A percentile compares a stretch with the other conserved stretches of the same genome.
These are phyloP conservation scores for Fusarium odoratissimum DNA, from an alignment of 2,329 filamentous ascomycete species.

Conservation along the genomic window DNA sequence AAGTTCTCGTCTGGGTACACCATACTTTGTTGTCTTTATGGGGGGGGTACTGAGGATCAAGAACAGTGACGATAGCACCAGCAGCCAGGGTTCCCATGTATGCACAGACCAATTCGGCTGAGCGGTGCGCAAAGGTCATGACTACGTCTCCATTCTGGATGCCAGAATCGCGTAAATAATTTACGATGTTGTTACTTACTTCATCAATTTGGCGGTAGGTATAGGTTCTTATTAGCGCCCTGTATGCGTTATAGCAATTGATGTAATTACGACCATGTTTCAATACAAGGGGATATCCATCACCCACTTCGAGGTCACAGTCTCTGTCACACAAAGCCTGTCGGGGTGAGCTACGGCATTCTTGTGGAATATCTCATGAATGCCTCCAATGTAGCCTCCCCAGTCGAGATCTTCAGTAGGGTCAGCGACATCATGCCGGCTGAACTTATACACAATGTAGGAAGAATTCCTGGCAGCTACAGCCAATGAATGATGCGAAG, in stretches of 20 bases:
- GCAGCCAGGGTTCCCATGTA: conserved; percentile 1
- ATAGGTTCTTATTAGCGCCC: neutral
- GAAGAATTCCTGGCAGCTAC: neutral
- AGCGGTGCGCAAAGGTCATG: neutral
- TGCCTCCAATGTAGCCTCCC: neutral
- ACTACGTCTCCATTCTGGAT: conserved; percentile 2
- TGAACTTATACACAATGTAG: neutral
- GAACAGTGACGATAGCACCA: neutral
- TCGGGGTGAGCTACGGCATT: neutral
- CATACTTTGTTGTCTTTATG: neutral
- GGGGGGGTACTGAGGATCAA: conserved; percentile 4
- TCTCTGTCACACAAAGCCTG: neutral
- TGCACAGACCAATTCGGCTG: neutral
- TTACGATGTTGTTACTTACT: neutral
- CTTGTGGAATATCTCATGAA: conserved; percentile 13
- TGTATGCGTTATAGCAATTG: neutral
- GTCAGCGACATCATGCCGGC: neutral
- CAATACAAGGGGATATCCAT: neutral
- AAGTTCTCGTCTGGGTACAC: neutral
- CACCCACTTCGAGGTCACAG: neutral
- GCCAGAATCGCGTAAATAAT: neutral
- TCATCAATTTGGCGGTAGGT: conserved; percentile 4
- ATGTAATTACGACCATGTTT: neutral
- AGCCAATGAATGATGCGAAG: neutral
- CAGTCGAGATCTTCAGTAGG: conserved; percentile 3